Evolutionary conservation across 2,329 filamentous ascomycete species (phyloP).

Genomic region (Triangularia verruculosa): DNA sequence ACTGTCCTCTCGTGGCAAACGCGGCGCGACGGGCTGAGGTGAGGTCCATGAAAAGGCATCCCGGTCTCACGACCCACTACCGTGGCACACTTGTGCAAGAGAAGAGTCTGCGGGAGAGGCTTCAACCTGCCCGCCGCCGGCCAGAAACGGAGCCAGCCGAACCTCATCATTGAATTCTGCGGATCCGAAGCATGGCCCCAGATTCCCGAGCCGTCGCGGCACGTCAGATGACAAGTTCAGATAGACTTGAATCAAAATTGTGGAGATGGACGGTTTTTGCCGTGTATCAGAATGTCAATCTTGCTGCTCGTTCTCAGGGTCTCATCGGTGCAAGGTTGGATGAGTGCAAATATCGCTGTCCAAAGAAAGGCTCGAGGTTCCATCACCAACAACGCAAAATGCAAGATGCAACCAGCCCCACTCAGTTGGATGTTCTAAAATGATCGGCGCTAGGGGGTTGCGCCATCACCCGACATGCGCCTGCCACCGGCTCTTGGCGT

Average conservation of each 20-base stretch:
- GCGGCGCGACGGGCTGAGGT: neutral
- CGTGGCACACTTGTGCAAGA: neutral
- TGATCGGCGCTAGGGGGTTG: slow-evolving; percentile 2
- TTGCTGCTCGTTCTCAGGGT: neutral
- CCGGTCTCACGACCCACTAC: neutral
- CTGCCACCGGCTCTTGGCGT: neutral
- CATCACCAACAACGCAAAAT: neutral
- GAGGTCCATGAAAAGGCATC: neutral
- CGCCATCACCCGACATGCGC: neutral
- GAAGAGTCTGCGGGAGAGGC: neutral
- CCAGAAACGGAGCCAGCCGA: neutral
- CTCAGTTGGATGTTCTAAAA: slow-evolving; percentile 1
- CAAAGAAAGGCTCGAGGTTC: neutral
- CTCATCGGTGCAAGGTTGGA: neutral
- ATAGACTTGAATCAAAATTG: neutral
- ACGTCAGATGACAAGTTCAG: neutral
- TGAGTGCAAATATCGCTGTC: neutral
- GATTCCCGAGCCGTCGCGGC: neutral
- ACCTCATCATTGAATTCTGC: neutral
- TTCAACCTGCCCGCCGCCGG: neutral
- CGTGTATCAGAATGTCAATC: neutral
- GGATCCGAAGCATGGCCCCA: neutral
- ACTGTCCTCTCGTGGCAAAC: neutral
- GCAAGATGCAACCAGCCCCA: neutral
- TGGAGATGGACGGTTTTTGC: neutral